Evolutionary conservation across 2,329 filamentous ascomycete genomes (phyloP), one percentile per base, ranked within the genome.

Genomic region (Didymellaceae sp.): DNA sequence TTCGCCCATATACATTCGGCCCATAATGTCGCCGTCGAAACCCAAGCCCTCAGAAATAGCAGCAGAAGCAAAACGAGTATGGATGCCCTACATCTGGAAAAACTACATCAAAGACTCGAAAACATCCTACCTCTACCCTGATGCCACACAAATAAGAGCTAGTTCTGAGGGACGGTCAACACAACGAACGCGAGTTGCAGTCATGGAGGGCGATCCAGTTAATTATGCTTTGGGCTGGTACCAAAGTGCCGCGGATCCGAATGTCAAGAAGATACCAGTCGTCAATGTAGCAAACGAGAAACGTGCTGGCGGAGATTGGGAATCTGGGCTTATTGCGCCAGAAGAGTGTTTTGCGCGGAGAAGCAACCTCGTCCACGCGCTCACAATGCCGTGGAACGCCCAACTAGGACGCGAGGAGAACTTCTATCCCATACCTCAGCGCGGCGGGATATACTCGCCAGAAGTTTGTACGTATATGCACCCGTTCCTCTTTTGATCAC

Each of bases 221-320:
- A 75, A 76, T 49, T 73, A 73, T 82, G 83, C 86, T 17, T 73
- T 89, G 25, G 76, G 81, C 49, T 88, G 86, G 80, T 78, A 80
- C 49, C 69, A 71, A 35, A 70, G 65, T 41, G 57, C 65, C 16
- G 52, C 62, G 34, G 60, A 54, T 38, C 32, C 57, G 25, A 50
- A 64, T 25, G 61, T 58, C 49, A 74, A 72, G 54, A 71, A 62
- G 33, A 80, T 89, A 46, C 85, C 86, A 0, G 86, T 90, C 51
- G 83, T 90, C 55, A 90, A 87, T 59, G 82, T 85, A 46, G 89
- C 89, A 38, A 90, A 91, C 73, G 88, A 91, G 68, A 88, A 87
- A 66, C 80, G 87, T 28, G 81, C 88, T 0, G 89, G 89, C 8
- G 89, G 89, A n/a, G 88, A 91, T 67, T 92, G 89, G 89, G 88